These are phyloP conservation scores for Cystofilobasidium ferigula DNA, from an alignment of 768 basidiomycete genomes.

Conservation along the genomic window DNA sequence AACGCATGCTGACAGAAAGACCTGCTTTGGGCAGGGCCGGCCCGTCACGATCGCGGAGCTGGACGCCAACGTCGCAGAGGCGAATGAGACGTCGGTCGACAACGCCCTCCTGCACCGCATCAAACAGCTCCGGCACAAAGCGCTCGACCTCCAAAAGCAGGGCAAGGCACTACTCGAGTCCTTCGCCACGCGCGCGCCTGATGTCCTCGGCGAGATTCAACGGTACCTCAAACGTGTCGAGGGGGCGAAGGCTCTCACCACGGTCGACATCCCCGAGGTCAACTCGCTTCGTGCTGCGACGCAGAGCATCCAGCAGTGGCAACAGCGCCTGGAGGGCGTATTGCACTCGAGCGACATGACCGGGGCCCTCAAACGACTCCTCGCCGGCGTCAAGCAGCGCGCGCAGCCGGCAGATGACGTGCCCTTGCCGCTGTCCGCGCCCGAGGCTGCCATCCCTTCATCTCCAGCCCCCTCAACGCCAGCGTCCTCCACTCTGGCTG, in stretches of 20 bases:
- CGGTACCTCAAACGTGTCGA: slow-evolving; percentile 30
- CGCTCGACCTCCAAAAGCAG: slow-evolving; percentile 67
- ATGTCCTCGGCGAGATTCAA: slow-evolving; percentile 30
- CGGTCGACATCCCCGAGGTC: slow-evolving; percentile 34
- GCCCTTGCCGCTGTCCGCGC: neutral
- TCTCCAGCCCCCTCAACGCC: slow-evolving; percentile 1
- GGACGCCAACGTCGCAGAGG: slow-evolving; percentile 57
- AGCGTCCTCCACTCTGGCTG: neutral
- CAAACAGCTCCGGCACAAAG: slow-evolving; percentile 50
- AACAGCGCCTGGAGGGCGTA: slow-evolving; percentile 15
- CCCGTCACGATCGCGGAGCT: slow-evolving; percentile 65
- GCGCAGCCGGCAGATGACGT: slow-evolving; percentile 32
- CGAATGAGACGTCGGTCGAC: slow-evolving; percentile 59
- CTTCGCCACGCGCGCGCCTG: slow-evolving; percentile 6
- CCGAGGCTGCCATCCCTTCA: slow-evolving; percentile 7
- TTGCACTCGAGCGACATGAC: slow-evolving; percentile 22
- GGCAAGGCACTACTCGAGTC: slow-evolving; percentile 55
- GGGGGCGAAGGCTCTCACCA: slow-evolving; percentile 27
- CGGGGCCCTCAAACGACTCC: slow-evolving; percentile 16
- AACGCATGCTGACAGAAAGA: no score
- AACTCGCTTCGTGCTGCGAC: slow-evolving; percentile 29
- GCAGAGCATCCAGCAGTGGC: slow-evolving; percentile 30
- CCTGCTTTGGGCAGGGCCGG: no score
- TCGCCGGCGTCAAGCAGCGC: slow-evolving; percentile 26
- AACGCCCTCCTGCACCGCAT: slow-evolving; percentile 44